These are phyloP conservation scores for Trichoderma koningiopsis DNA, from an alignment of 2,329 filamentous ascomycete genomes.

Conservation along the genomic window DNA sequence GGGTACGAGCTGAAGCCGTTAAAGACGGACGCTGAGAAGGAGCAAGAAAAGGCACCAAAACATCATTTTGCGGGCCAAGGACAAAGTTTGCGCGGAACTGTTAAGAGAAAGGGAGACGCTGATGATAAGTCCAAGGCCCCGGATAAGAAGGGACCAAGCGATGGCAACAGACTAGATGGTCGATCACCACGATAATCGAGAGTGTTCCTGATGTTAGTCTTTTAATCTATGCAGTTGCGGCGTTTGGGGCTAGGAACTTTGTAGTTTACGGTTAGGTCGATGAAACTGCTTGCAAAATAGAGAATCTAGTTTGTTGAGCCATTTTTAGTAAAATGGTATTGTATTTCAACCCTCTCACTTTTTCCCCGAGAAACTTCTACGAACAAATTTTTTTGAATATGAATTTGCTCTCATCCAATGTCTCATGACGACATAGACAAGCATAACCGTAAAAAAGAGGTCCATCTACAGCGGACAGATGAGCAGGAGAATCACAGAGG, in stretches of 20 bases:
- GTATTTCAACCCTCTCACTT: background rate
- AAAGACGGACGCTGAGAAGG: conserved; percentile 74
- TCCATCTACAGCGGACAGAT: background rate
- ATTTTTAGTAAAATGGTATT: background rate
- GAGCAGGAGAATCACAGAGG: background rate
- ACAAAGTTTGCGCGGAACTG: conserved; percentile 70
- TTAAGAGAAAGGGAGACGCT: conserved; percentile 69
- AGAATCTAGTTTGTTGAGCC: background rate
- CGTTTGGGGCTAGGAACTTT: conserved; percentile 21
- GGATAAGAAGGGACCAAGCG: conserved; percentile 50
- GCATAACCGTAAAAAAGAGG: background rate
- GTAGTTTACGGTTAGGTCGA: background rate
- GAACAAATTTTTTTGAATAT: too few relatives aligned
- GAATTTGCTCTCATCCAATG: background rate
- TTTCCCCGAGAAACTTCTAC: background rate
- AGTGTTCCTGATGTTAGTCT: background rate
- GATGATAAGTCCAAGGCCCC: conserved; percentile 51
- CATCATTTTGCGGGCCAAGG: conserved; percentile 84
- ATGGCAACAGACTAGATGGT: conserved; percentile 50
- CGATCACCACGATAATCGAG: conserved; percentile 38
- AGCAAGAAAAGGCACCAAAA: conserved; percentile 64
- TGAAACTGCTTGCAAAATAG: background rate
- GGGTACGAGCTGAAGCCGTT: conserved; percentile 91
- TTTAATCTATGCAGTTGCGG: background rate
- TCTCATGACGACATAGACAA: background rate